Base-by-base conservation (phyloP, 441 rosid species). In the Eugenia klotzschiana region DNA sequence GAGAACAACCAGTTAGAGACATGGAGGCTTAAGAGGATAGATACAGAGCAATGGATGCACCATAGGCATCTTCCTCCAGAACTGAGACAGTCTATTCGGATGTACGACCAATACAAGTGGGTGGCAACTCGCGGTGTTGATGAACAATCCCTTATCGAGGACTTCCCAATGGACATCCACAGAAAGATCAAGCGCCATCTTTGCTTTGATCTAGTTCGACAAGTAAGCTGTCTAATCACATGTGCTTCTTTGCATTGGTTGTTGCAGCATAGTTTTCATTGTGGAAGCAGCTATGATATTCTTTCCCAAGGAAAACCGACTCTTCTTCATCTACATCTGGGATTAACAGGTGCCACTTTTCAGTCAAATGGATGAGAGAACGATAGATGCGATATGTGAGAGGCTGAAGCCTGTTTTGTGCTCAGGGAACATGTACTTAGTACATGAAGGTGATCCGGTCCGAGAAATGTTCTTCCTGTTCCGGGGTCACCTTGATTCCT, bases 11-110 rank as follows among this genome's bases (percentile, higher is more conserved):
- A 94, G 26, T 86, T 96, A 53, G 98, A 96, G 87, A 94, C 94
- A 51, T 94, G 99, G 99, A 92, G 98, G 87, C 90, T 93, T 86
- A 92, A 83, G 89, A 93, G 96, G 89, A 94, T 93, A 6, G 99
- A 94, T 86, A 91, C 94, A 27, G 98, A 96, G 74, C 96, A 92
- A 83, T 96, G 98, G 99, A 96, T 96, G 98, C 94, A 64, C 26
- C 99, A 96, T 84, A 92, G 99, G 81, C 98, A 96, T 83, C 93
- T 94, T 5, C 98, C 99, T 56, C 87, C 84, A 13, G 96, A 92
- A 46, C 85, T 94, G 84, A 92, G 90, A 84, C 89, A 91, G 82
- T 91, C 96, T 11, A 90, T 96, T 5, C 82, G 96, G 79, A 94
- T 91, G 87, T 94, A 94, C 40, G 98, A 96, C 79, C 94, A 93